These are phyloP conservation scores for Pilatotrama ljubarskyi DNA, from an alignment of 768 basidiomycete genomes.

Conservation along the genomic window DNA sequence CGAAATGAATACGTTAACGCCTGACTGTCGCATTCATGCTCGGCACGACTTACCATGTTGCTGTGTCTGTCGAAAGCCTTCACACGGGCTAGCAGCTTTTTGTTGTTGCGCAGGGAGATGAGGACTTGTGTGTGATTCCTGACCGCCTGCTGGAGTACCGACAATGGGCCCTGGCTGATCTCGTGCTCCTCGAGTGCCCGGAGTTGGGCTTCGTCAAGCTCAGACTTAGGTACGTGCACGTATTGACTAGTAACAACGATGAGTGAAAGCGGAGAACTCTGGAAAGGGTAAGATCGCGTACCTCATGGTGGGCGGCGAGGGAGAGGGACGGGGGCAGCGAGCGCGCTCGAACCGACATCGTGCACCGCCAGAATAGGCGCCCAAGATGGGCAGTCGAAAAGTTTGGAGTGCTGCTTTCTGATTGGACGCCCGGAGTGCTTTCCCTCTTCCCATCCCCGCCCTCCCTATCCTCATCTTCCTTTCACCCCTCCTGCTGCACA, in stretches of 20 bases:
- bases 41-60: slow-evolving; percentile 76
- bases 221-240: slow-evolving; percentile 94
- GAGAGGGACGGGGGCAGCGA: slow-evolving; percentile 6
- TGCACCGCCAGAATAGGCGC: slow-evolving; percentile 10
- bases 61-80: slow-evolving; percentile 99
- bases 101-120: slow-evolving; percentile 97
- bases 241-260: slow-evolving; percentile 71
- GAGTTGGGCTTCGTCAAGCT: slow-evolving; percentile 95
- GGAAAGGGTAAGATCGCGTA: slow-evolving; percentile 11
- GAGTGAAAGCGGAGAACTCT: neutral
- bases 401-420: slow-evolving; percentile 27
- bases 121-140: slow-evolving; percentile 97
- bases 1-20: slow-evolving; percentile 4
- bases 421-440: slow-evolving; percentile 17
- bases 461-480: neutral
- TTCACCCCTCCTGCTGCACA: neutral
- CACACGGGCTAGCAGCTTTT: slow-evolving; percentile 92
- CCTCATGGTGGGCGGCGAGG: slow-evolving; percentile 25
- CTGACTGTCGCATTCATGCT: neutral
- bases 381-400: slow-evolving; percentile 28
- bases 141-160: slow-evolving; percentile 95
- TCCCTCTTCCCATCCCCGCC: slow-evolving; percentile 12
- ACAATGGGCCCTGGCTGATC: slow-evolving; percentile 96
- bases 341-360: slow-evolving; percentile 5
- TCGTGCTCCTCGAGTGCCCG: slow-evolving; percentile 97